Evolutionary conservation across 257 asterid genomes (phyloP).

Genomic region (Nicotiana undulata): DNA sequence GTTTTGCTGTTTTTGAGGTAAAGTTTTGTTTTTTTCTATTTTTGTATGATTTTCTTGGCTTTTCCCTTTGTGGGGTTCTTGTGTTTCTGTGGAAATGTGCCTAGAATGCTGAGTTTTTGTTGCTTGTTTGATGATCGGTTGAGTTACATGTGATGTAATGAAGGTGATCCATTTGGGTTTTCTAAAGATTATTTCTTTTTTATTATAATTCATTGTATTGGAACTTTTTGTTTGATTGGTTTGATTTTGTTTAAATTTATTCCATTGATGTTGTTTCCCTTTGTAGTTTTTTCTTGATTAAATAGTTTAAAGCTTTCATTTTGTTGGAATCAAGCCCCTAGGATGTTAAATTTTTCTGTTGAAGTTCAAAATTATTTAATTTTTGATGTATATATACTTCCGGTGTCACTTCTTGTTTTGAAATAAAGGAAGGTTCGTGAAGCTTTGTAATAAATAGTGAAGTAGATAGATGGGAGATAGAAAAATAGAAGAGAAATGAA

Average conservation of each 20-base stretch:
- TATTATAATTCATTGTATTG: background rate
- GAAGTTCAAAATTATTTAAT: background rate
- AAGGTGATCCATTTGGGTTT: background rate
- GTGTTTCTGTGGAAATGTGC: constrained; percentile 10
- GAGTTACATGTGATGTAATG: constrained; percentile 4
- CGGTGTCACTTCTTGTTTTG: background rate
- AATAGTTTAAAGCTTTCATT: background rate
- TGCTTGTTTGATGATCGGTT: constrained; percentile 29
- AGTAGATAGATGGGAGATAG: too few species aligned
- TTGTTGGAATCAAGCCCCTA: background rate
- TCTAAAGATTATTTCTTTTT: background rate
- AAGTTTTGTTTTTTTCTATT: too few species aligned
- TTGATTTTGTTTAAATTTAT: background rate
- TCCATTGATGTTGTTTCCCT: background rate
- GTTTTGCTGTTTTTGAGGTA: constrained; percentile 32
- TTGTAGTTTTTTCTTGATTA: background rate
- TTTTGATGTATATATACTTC: background rate
- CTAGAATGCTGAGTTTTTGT: background rate
- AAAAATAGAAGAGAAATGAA: too few species aligned
- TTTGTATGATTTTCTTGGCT: background rate
- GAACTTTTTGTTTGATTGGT: background rate
- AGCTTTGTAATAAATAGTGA: too few species aligned
- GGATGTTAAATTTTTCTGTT: background rate
- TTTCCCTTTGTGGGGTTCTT: background rate
- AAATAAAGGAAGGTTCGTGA: background rate